Conservation (phyloP, 352 stramenopile genomes). For the Globisporangium spinosum region DNA sequence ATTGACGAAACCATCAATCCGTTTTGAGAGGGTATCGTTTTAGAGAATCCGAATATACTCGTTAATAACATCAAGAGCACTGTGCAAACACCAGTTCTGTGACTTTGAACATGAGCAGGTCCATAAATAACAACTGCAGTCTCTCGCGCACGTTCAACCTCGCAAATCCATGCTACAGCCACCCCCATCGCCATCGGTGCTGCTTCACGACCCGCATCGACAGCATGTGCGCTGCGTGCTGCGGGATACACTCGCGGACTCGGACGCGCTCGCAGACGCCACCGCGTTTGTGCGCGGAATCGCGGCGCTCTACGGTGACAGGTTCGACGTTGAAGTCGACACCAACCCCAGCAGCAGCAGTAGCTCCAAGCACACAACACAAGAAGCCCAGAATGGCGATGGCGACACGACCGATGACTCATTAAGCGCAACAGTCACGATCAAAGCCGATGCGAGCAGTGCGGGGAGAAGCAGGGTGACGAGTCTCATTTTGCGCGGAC, state of each 20-base stretch:
- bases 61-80: too few species aligned
- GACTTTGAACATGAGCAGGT: too few species aligned
- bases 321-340: constrained; percentile 32
- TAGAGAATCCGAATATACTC: too few species aligned
- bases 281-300: constrained; percentile 49
- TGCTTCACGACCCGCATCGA: background rate
- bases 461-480: background rate
- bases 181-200: background rate
- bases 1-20: too few species aligned
- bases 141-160: background rate
- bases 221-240: constrained; percentile 7
- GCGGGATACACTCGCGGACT: background rate
- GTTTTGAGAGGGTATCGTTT: too few species aligned
- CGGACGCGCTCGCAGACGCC: background rate
- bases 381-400: background rate
- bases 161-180: background rate
- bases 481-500: constrained; percentile 18
- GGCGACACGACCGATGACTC: background rate
- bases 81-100: too few species aligned
- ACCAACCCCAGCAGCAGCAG: background rate
- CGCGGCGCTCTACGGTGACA: constrained; percentile 48
- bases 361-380: background rate
- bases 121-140: too few species aligned
- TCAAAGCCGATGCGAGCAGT: background rate
- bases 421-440: background rate